phyloP scores from a whole-genome alignment of 768 basidiomycete genomes.

The Boletus patriciae region DNA sequence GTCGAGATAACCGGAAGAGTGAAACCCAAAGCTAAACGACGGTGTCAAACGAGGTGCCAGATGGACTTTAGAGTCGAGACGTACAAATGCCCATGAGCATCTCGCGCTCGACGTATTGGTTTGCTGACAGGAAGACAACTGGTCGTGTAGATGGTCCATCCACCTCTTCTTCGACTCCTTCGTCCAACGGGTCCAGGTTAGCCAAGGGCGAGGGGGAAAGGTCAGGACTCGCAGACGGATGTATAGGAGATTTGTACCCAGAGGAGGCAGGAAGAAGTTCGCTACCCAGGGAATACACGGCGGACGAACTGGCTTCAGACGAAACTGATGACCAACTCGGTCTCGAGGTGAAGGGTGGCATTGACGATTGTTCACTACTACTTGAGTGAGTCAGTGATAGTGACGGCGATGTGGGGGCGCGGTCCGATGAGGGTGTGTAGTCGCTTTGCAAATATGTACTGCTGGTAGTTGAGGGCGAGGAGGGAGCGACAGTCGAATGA shows the following conservation, averaged over 20 bases:
- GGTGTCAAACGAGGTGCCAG: conserved; percentile 6
- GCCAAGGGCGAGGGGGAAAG: conserved; percentile 17
- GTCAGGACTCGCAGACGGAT: conserved; percentile 25
- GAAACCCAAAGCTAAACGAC: conserved; percentile 64
- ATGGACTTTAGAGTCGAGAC: conserved; percentile 33
- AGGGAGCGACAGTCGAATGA: conserved; percentile 6
- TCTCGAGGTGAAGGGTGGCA: conserved; percentile 16
- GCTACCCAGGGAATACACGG: conserved; percentile 13
- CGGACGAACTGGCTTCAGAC: conserved; percentile 23
- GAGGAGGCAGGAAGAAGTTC: conserved; percentile 13
- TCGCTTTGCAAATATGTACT: conserved; percentile 16
- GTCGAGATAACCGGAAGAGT: conserved; percentile 53
- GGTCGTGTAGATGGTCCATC: conserved; percentile 19
- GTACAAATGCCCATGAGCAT: conserved; percentile 62
- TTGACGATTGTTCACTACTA: conserved; percentile 14
- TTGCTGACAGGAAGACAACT: conserved; percentile 23
- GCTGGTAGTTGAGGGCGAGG: conserved; percentile 6
- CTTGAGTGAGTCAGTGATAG: conserved; percentile 18
- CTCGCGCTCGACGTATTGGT: conserved; percentile 56
- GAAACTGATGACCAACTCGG: conserved; percentile 26
- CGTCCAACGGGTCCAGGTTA: conserved; percentile 17
- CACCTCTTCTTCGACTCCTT: conserved; percentile 18
- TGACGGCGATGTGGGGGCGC: conserved; percentile 10
- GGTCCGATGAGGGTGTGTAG: conserved; percentile 10
- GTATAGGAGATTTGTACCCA: conserved; percentile 20